Evolutionary conservation across 805 yeast species (phyloP).

Genomic region (Clavispora asparagi): DNA sequence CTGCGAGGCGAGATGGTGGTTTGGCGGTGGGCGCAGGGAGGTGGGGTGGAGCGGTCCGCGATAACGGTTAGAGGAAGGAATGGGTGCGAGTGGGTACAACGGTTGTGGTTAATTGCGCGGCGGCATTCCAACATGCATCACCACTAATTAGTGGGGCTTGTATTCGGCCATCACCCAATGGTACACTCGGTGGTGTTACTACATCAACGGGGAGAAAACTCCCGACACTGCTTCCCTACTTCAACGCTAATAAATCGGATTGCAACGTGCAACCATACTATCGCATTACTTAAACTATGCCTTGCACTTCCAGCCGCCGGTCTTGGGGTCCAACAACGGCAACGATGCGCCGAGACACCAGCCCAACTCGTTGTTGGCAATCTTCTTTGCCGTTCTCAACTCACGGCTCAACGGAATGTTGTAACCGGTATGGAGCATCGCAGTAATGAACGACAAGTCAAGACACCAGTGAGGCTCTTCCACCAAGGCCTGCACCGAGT

Average conservation of each 20-base stretch:
- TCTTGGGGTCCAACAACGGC: slow-evolving; percentile 67
- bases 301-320: slow-evolving; percentile 67
- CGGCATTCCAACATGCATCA: too few species aligned
- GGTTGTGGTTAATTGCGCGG: too few species aligned
- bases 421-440: slow-evolving; percentile 92
- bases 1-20: too few species aligned
- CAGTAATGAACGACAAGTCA: slow-evolving; percentile 85
- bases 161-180: too few species aligned
- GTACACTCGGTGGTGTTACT: too few species aligned
- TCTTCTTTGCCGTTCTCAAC: slow-evolving; percentile 85
- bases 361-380: slow-evolving; percentile 85
- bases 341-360: slow-evolving; percentile 99
- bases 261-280: too few species aligned
- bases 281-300: slow-evolving; percentile 10
- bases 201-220: too few species aligned
- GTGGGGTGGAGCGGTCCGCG: not conserved
- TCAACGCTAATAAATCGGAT: too few species aligned
- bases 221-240: too few species aligned
- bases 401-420: slow-evolving; percentile 89
- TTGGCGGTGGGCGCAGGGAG: too few species aligned
- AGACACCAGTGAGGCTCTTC: slow-evolving; percentile 92
- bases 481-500: slow-evolving; percentile 58
- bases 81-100: not conserved
- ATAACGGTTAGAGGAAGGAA: not conserved
- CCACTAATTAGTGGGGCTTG: too few species aligned